Conservation (phyloP, 257 asterid species). For the Galeopsis tetrahit region DNA sequence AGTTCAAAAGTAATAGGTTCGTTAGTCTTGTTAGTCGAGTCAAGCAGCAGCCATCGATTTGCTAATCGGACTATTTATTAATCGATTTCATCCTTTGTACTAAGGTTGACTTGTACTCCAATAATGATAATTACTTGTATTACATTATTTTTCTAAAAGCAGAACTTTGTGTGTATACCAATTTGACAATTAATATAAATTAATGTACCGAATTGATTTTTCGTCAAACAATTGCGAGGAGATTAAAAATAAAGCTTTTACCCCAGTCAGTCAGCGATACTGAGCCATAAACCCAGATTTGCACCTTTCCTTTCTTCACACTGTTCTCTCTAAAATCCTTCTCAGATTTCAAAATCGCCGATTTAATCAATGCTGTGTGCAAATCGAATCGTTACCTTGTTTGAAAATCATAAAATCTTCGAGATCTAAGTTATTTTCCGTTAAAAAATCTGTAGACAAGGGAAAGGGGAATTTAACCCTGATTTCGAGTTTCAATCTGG, state of each 20-base stretch:
- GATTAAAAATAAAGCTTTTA: conserved; percentile 5
- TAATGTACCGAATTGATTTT: conserved; percentile 27
- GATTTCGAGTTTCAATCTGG: conserved; percentile 25
- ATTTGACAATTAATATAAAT: neutral
- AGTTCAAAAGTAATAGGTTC: too few relatives aligned
- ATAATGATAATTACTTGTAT: neutral
- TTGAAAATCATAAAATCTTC: conserved; percentile 10
- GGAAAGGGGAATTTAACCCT: conserved; percentile 13
- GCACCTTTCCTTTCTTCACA: conserved; percentile 27
- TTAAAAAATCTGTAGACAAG: neutral
- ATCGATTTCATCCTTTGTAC: neutral
- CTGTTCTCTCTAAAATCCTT: conserved; percentile 25
- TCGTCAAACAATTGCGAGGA: conserved; percentile 12
- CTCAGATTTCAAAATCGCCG: conserved; percentile 24
- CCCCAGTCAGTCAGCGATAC: conserved; percentile 16
- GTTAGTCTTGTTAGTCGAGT: too few relatives aligned
- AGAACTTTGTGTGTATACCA: neutral
- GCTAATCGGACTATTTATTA: neutral
- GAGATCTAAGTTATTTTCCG: conserved; percentile 32
- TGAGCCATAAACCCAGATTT: conserved; percentile 51
- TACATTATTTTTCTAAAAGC: neutral
- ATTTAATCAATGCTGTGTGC: conserved; percentile 32
- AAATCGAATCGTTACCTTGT: conserved; percentile 21
- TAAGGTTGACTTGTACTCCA: neutral
- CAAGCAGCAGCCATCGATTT: too few relatives aligned